phyloP scores from a whole-genome alignment of 179 eudicot species.

The Silene coronaria region DNA sequence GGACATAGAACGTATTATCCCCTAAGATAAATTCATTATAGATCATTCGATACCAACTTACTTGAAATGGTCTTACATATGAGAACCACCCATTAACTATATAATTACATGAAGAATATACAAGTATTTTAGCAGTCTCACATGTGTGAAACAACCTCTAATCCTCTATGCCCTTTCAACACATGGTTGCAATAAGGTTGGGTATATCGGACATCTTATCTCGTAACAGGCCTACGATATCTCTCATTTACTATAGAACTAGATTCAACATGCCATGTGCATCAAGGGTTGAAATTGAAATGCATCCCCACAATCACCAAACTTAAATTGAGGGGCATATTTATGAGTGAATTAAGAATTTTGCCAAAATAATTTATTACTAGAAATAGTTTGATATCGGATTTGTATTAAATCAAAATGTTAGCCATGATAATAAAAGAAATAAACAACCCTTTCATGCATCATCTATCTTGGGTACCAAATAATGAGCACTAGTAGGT shows the following conservation, averaged over 20 bases:
- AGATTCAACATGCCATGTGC: background rate
- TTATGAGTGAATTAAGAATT: background rate
- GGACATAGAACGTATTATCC: no score
- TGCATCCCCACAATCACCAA: background rate
- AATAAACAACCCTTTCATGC: conserved; percentile 24
- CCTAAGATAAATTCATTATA: no score
- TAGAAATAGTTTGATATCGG: background rate
- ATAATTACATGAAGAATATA: no score
- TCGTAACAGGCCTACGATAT: no score
- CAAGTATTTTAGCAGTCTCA: no score
- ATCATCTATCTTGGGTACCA: conserved; percentile 10
- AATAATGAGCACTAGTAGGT: conserved; percentile 20
- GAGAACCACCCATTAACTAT: no score
- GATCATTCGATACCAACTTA: no score
- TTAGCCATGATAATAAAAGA: background rate
- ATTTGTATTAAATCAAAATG: background rate
- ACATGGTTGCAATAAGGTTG: no score
- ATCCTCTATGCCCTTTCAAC: no score
- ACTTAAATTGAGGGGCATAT: background rate
- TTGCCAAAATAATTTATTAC: background rate
- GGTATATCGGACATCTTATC: no score
- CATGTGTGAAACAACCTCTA: no score
- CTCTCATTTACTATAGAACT: background rate
- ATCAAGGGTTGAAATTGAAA: background rate
- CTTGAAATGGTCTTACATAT: background rate